Base-by-base conservation (phyloP, 2,329 filamentous ascomycete species). In the Verticillium isaacii region DNA sequence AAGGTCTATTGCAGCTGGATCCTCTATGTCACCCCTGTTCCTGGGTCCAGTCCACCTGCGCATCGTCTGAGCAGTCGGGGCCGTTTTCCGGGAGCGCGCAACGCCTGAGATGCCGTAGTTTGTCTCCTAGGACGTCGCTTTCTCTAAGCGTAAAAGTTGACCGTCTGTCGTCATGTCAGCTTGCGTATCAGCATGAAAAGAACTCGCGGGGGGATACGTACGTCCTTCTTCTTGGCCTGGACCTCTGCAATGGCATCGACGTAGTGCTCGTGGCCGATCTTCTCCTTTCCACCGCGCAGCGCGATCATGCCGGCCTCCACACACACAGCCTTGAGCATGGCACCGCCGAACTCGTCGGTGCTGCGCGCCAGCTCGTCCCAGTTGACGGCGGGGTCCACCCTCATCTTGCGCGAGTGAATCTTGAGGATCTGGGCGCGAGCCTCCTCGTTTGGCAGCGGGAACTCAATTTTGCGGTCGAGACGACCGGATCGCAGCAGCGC, bases 251-350 rank as follows among this genome's bases (percentile, higher is more conserved):
- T 98, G 64, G 95, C 95, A 82, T 99, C 95, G 58, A 99, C 95
- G 73, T 98, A 99, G 78, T 99, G 92, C 81, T 99, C 95, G 75
- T 99, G 95, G 63, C 90, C 91, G 73, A 99, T 95, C 85, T 97
- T 97, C 79, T 89, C 93, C 83, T 96, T 93, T 64, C 95, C 95
- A 75, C 89, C 92, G 69, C 95, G 87, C 72, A 99, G 82, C 32
- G 95, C 95, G 79, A 99, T 99, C 95, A 99, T 99, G 74, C 95
- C 95, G 59, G 95, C 95, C 81, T 99, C 95, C 32, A 99, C 95
- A 76, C 95, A 99, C 25, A 99, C 95, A 54, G 95, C 95, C 85
- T 99, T 99, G 69, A 99, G 81, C 87, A 96, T 94, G 64, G 95
- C 95, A 74, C 95, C 95, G 63, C 95, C 95, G 75, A 99, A 99